Evolutionary conservation across 495 filamentous ascomycete species (phyloP), one percentile per base, ranked within the genome.

Genomic region (Penicillium lagena): DNA sequence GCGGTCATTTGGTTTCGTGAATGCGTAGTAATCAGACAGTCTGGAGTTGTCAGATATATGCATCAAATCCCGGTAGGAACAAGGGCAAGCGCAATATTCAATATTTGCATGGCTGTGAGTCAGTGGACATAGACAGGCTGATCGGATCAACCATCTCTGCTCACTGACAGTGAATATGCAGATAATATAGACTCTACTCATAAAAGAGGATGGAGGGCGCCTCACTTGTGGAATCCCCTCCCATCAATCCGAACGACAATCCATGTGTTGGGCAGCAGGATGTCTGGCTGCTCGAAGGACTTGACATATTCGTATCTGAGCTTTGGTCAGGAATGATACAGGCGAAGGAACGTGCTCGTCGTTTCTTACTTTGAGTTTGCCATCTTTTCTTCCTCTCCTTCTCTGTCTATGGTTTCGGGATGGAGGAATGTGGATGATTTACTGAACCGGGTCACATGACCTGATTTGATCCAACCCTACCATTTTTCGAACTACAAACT

Each of bases 211-310:
- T n/a, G 35, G 38, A 29, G 28, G 10, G 17, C 35, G n/a, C 59
- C 72, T 52, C 69, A 90, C 87, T 90, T 93, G 54, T 89, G 89
- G 58, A 97, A 96, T 28, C 87, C 87, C 46, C 90, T 78, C 5
- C 93, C 93, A 60, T 98, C 93, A 44, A 97, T 82, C 37, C 93
- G 82, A 42, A 98, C 80, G 8, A 97, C 86, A 35, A 96, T 82
- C 87, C 87, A 98, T 9, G 91, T 96, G 50, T 90, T 91, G 22
- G 84, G 88, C 4, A 96, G 81, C 35, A 97, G 70, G 22, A 65
- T 65, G 56, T 94, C 86, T 5, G 78, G 65, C 60, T 85, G 86
- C 73, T 98, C 93, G 56, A 96, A 96, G 29, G 72, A 61, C 56
- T 86, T 86, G 50, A 96, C 93, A 61, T 97, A 96, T 71, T 95